Base-by-base conservation (phyloP, 2,329 filamentous ascomycete species). In the Sclerotiophoma versabilis region DNA sequence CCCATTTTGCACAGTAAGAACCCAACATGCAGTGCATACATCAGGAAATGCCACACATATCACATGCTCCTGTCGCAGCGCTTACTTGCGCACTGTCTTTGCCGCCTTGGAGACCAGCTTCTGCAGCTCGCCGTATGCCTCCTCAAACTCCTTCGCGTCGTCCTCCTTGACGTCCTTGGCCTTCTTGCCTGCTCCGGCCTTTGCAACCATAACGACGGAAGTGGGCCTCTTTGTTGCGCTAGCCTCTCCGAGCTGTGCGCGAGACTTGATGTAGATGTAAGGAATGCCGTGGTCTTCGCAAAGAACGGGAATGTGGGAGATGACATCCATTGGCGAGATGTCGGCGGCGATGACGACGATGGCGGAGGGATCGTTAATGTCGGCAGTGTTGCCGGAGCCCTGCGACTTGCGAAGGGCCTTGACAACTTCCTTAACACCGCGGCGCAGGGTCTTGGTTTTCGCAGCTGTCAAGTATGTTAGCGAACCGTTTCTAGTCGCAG, bases 201-300 rank as follows among this genome's bases (percentile, higher is more conserved):
- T 82, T 45, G 77, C 78, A 43, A 88, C 86, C 92, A 99, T 96
- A 68, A 97, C 92, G 49, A 99, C 95, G 75, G 90, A 96, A 29
- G 95, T 99, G 44, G 95, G 95, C 61, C 95, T 84, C 87, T 98
- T 99, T 43, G 95, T 99, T 76, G 89, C 90, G 57, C 93, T 93
- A 3, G 95, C 93, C 65, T 91, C 91, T 71, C 95, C 95, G 53
- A 99, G 87, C 81, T 98, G 93, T 58, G 92, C 93, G 68, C 95
- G 89, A 71, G 90, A 96, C 57, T 88, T 87, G 68, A 99, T 91
- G 77, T 96, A 99, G 77, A 99, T 87, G 81, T 98, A 99, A 27
- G 95, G 95, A 57, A 97, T 91, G 78, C 91, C 91, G 84, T 97
- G 93, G 80, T 98, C 93, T 81, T 99, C 95, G 84, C 95, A 98